Evolutionary conservation across 495 filamentous ascomycete species (phyloP).

Genomic region (Aspergillus bertholletiae): DNA sequence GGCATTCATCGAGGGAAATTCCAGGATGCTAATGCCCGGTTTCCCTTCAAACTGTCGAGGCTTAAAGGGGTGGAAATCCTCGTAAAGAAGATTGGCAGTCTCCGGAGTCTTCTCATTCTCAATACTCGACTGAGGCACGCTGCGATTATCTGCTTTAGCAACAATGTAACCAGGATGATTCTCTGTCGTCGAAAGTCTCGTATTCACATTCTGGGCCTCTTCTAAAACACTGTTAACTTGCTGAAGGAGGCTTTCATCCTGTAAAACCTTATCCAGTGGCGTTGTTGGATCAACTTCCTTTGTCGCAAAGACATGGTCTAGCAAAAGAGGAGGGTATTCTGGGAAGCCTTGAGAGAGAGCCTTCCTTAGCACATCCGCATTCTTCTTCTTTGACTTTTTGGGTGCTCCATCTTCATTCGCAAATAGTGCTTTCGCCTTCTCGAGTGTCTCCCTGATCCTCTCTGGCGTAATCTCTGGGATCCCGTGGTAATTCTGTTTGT

Average conservation of each 20-base stretch:
- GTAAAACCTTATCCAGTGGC: constrained; percentile 64
- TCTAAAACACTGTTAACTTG: constrained; percentile 60
- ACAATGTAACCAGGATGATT: constrained; percentile 76
- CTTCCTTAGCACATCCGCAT: constrained; percentile 69
- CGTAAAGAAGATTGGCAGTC: constrained; percentile 63
- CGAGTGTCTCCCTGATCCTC: constrained; percentile 63
- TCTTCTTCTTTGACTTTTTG: constrained; percentile 76
- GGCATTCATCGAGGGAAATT: constrained; percentile 82
- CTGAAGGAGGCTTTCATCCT: constrained; percentile 59
- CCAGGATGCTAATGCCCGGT: constrained; percentile 58
- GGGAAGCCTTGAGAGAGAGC: constrained; percentile 77
- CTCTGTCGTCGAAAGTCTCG: constrained; percentile 28
- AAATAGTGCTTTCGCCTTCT: constrained; percentile 57
- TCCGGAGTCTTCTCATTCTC: constrained; percentile 36
- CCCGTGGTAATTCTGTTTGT: constrained; percentile 77
- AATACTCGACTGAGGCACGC: constrained; percentile 20
- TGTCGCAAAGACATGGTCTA: constrained; percentile 79
- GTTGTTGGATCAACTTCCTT: constrained; percentile 61
- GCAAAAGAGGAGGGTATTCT: constrained; percentile 78
- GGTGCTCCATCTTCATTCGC: constrained; percentile 44
- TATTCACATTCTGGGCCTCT: constrained; percentile 56
- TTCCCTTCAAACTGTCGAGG: constrained; percentile 78
- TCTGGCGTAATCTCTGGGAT: constrained; percentile 70
- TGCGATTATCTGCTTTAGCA: constrained; percentile 57
- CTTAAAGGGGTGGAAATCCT: constrained; percentile 93